phyloP scores from a whole-genome alignment of 2,329 filamentous ascomycete species.

The Herpotrichia juniperi region DNA sequence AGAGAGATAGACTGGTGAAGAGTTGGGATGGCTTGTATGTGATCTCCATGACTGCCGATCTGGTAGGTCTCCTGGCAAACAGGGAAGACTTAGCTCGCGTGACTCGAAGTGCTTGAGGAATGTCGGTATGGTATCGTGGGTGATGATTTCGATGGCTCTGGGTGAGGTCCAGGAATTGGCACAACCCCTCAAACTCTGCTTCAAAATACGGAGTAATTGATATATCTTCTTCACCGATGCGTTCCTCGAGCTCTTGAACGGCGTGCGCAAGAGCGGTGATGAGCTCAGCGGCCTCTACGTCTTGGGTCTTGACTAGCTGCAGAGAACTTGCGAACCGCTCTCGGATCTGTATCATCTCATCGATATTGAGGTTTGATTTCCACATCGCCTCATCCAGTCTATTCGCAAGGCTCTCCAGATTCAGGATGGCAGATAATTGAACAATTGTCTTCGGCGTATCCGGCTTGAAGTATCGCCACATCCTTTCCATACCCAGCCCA shows the following conservation, averaged over 20 bases:
- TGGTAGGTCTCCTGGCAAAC: conserved; percentile 45
- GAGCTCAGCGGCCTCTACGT: conserved; percentile 37
- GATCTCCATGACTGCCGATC: conserved; percentile 15
- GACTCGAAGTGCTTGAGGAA: conserved; percentile 17
- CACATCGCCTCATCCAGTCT: conserved; percentile 52
- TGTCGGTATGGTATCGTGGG: neutral
- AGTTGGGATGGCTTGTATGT: conserved; percentile 18
- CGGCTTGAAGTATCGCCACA: conserved; percentile 78
- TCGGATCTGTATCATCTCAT: conserved; percentile 44
- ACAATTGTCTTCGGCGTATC: conserved; percentile 50
- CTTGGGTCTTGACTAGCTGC: conserved; percentile 33
- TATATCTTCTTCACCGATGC: conserved; percentile 32
- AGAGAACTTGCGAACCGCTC: conserved; percentile 41
- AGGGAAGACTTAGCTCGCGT: conserved; percentile 36
- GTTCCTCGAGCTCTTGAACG: conserved; percentile 37
- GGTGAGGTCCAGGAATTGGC: conserved; percentile 42
- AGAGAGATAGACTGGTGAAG: conserved; percentile 29
- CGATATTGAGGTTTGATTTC: conserved; percentile 35
- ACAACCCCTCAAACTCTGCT: conserved; percentile 44
- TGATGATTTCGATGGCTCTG: conserved; percentile 12
- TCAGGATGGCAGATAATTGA: conserved; percentile 47
- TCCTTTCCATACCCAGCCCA: conserved; percentile 77
- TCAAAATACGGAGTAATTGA: conserved; percentile 41
- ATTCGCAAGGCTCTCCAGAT: conserved; percentile 53
- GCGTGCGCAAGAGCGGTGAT: conserved; percentile 32